Base-by-base conservation (phyloP, 192 early-diverging fungal species). In the Geosiphon pyriformis region DNA sequence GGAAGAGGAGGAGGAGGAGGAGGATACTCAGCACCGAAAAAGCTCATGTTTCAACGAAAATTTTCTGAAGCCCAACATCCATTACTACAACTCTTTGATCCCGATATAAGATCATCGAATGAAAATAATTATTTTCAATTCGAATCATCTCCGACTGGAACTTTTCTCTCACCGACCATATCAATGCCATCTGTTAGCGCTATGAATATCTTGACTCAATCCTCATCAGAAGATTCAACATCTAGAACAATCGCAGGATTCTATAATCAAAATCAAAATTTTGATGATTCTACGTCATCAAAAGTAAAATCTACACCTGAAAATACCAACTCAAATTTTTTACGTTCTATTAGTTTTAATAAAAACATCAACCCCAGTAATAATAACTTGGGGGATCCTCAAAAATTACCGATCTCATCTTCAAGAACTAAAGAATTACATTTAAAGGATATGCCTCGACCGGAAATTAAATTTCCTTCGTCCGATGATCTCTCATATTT, bases 61-160 rank as follows among this genome's bases (percentile, higher is more conserved):
- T 64, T 34, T 52, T 64, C 65, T n/a, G 65, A 55, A 20, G 7
- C 34, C 22, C 65, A 35, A 31, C 33, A 57, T 57, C 65, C 53
- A 12, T 30, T 67, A 67, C 42, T 57, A 17, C 54, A 57, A 67
- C 22, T 67, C 11, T 67, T 67, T 58, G 25, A 67, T 25, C 47
- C 29, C 30, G 52, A 55, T 15, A 51, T 29, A 4, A 29, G 6
- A 32, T 11, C 27, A 1, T n/a, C 25, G 17, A 34, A 6, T 15
- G 11, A 10, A 46, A 46, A 20, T 35, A 22, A 55, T 29, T 56
- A 0, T 20, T 52, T 35, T 18, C 1, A 61, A 48, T 34, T 15
- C 7, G 61, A 64, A 23, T 52, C 61, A 22, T 64, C 47, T 33
- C 31, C 60, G 26, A 35, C 31, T 17, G 33, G 33, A 7, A 48